Evolutionary conservation across 176 grass and related monocot species (phyloP).

Genomic region (Oryza meyeriana): DNA sequence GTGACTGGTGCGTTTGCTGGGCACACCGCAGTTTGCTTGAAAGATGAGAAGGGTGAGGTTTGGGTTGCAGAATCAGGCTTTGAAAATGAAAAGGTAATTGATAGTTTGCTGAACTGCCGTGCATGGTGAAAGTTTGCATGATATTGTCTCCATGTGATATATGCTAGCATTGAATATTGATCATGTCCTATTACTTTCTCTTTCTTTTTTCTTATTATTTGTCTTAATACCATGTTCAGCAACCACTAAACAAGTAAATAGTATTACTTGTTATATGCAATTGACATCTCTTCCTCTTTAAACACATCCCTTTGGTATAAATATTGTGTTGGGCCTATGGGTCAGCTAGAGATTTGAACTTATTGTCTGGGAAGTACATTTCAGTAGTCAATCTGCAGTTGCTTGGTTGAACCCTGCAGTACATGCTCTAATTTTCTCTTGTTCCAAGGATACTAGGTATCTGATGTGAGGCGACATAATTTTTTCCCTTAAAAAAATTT

Average conservation of each 20-base stretch:
- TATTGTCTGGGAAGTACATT: background rate
- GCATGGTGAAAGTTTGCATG: background rate
- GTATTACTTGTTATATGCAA: background rate
- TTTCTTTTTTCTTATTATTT: slow-evolving; percentile 15
- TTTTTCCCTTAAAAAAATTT: background rate
- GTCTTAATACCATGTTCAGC: background rate
- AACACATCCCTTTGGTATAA: background rate
- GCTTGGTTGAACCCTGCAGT: background rate
- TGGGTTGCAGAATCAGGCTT: slow-evolving; percentile 85
- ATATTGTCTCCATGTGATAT: background rate
- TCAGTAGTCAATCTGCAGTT: background rate
- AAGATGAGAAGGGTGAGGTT: slow-evolving; percentile 73
- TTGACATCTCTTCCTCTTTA: background rate
- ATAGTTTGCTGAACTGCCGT: background rate
- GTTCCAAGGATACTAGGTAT: no score
- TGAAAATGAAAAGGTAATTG: slow-evolving; percentile 83
- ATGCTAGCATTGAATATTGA: background rate
- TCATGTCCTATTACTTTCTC: background rate
- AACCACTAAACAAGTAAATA: background rate
- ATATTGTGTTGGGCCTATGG: background rate
- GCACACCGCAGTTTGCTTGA: slow-evolving; percentile 84
- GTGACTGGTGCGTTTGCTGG: slow-evolving; percentile 89
- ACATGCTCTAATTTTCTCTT: background rate
- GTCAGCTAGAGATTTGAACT: background rate
- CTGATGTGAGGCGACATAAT: no score